Evolutionary conservation across 805 yeast species (phyloP).

Genomic region (Kodamaea jinghongensis): DNA sequence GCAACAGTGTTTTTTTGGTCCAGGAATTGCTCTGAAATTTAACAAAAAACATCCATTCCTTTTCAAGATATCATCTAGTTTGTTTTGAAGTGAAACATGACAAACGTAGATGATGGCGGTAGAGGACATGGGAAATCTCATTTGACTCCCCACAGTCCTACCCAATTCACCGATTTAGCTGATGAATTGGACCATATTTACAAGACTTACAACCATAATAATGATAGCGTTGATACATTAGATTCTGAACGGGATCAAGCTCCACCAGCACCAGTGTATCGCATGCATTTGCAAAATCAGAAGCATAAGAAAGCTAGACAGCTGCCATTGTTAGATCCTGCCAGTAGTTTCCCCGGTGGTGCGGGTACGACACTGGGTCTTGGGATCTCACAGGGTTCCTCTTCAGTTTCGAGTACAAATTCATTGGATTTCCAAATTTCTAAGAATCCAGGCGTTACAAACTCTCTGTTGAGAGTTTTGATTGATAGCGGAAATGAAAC

Average conservation of each 20-base stretch:
- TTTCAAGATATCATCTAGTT: no score
- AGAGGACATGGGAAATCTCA: not conserved
- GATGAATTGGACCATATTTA: slow-evolving; percentile 28
- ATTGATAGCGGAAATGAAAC: slow-evolving; percentile 20
- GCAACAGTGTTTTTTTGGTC: no score
- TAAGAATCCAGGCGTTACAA: slow-evolving; percentile 25
- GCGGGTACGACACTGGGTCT: not conserved
- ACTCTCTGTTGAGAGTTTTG: slow-evolving; percentile 36
- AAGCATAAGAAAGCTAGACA: not conserved
- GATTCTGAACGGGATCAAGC: slow-evolving; percentile 23
- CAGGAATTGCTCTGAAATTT: no score
- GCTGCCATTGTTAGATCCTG: no score
- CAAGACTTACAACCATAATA: slow-evolving; percentile 13
- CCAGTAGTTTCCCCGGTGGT: no score
- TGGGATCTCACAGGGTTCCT: not conserved
- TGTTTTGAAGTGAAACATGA: not conserved
- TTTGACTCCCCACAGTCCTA: slow-evolving; percentile 10
- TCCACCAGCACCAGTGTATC: slow-evolving; percentile 8
- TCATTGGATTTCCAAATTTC: slow-evolving; percentile 28
- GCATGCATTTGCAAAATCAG: slow-evolving; percentile 8
- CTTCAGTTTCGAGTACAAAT: slow-evolving; percentile 1
- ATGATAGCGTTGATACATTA: slow-evolving; percentile 25
- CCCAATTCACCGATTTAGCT: slow-evolving; percentile 14
- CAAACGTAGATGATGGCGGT: not conserved
- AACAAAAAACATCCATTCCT: no score